Evolutionary conservation across 192 early-diverging fungal species (phyloP).

Genomic region (Phlyctochytrium arcticum): DNA sequence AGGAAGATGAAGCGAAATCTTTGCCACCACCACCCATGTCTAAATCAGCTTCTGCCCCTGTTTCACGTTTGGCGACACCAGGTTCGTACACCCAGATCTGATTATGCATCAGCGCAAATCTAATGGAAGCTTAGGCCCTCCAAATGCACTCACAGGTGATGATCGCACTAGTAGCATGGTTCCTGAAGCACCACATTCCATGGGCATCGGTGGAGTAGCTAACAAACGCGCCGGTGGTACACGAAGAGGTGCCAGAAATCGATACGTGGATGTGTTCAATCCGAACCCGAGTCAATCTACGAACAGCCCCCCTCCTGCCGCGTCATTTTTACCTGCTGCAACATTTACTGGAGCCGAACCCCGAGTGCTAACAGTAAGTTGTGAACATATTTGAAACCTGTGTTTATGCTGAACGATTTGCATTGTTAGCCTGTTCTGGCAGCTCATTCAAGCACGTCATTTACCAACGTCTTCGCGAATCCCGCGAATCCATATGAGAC

Average conservation of each 20-base stretch:
- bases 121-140: no score
- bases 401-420: no score
- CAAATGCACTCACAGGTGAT: no score
- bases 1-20: conserved; percentile 22
- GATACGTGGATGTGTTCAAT: conserved; percentile 53
- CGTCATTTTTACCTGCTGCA: conserved; percentile 5
- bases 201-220: background rate
- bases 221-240: conserved; percentile 3
- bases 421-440: no score
- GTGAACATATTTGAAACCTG: no score
- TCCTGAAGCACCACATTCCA: no score
- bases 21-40: conserved; percentile 40
- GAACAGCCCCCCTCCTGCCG: background rate
- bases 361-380: background rate
- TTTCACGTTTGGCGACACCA: background rate
- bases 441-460: no score
- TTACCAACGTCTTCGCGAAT: no score
- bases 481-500: no score
- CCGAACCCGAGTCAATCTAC: conserved; percentile 13
- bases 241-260: conserved; percentile 35
- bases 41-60: conserved; percentile 15
- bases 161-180: no score
- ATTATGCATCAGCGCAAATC: no score
- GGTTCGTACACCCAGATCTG: no score
- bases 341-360: background rate